These are phyloP conservation scores for Cladosporium sp. DNA, from an alignment of 2,329 filamentous ascomycete genomes.

Conservation along the genomic window DNA sequence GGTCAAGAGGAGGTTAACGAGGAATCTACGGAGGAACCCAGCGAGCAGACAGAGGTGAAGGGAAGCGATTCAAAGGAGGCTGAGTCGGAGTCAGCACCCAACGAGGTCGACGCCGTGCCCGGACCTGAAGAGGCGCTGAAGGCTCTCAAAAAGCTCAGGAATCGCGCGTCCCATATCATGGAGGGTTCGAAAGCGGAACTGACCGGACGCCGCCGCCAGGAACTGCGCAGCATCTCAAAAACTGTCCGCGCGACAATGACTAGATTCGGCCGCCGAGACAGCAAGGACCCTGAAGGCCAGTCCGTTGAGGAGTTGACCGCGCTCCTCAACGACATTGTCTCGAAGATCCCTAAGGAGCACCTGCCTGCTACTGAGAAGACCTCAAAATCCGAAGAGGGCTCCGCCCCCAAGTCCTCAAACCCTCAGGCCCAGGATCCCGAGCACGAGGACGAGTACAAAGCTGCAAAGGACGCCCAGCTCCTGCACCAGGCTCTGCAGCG, in stretches of 20 bases:
- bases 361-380: constrained; percentile 15
- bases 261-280: constrained; percentile 35
- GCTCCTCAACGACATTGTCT: constrained; percentile 32
- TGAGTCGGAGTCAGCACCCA: constrained; percentile 9
- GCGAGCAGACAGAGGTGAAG: constrained; percentile 7
- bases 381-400: constrained; percentile 18
- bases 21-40: constrained; percentile 16
- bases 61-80: constrained; percentile 17
- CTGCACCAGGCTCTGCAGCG: constrained; percentile 54
- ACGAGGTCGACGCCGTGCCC: constrained; percentile 12
- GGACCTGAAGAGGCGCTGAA: constrained; percentile 28
- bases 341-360: constrained; percentile 39
- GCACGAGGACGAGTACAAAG: constrained; percentile 42
- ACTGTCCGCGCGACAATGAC: constrained; percentile 58
- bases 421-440: constrained; percentile 26
- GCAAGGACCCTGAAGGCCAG: constrained; percentile 11
- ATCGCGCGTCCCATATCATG: constrained; percentile 56
- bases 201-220: constrained; percentile 66
- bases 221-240: constrained; percentile 65
- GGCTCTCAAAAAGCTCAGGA: constrained; percentile 49
- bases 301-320: constrained; percentile 30
- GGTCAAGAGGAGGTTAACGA: constrained; percentile 9
- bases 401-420: constrained; percentile 18
- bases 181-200: constrained; percentile 45
- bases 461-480: constrained; percentile 51